phyloP scores from a whole-genome alignment of 1,284 basidiomycete species.

The Cryptococcus depauperatus region DNA sequence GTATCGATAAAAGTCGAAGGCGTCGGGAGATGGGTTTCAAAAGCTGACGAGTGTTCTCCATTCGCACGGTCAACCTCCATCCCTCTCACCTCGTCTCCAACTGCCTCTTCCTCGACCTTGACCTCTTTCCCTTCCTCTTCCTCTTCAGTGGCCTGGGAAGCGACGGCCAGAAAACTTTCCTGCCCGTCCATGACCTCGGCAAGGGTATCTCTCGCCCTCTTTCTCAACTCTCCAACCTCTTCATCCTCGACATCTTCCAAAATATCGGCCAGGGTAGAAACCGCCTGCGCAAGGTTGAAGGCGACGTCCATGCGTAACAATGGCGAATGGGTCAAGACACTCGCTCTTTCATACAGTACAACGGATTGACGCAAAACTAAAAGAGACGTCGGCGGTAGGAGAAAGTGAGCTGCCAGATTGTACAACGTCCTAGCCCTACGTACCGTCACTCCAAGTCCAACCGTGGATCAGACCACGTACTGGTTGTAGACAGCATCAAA shows the following conservation, averaged over 20 bases:
- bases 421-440: slow-evolving; percentile 40
- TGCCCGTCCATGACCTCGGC: slow-evolving; percentile 33
- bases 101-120: slow-evolving; percentile 9
- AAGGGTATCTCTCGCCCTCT: slow-evolving; percentile 27
- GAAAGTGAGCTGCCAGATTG: slow-evolving; percentile 37
- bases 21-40: slow-evolving; percentile 36
- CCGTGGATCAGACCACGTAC: slow-evolving; percentile 18
- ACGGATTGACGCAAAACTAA: slow-evolving; percentile 29
- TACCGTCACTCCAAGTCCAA: background rate
- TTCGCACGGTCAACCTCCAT: slow-evolving; percentile 16
- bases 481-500: slow-evolving; percentile 45
- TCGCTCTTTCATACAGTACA: slow-evolving; percentile 30
- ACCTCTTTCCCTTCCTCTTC: slow-evolving; percentile 13
- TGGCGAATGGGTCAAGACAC: slow-evolving; percentile 21
- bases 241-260: slow-evolving; percentile 31
- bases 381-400: slow-evolving; percentile 34
- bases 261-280: slow-evolving; percentile 33
- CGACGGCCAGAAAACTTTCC: slow-evolving; percentile 22
- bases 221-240: slow-evolving; percentile 21
- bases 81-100: slow-evolving; percentile 6
- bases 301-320: slow-evolving; percentile 37
- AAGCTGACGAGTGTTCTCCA: slow-evolving; percentile 48
- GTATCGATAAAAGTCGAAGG: slow-evolving; percentile 37
- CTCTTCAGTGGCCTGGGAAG: slow-evolving; percentile 11
- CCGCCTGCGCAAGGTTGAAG: slow-evolving; percentile 42